Conservation (phyloP, 768 basidiomycete genomes). For the Paxillus involutus region DNA sequence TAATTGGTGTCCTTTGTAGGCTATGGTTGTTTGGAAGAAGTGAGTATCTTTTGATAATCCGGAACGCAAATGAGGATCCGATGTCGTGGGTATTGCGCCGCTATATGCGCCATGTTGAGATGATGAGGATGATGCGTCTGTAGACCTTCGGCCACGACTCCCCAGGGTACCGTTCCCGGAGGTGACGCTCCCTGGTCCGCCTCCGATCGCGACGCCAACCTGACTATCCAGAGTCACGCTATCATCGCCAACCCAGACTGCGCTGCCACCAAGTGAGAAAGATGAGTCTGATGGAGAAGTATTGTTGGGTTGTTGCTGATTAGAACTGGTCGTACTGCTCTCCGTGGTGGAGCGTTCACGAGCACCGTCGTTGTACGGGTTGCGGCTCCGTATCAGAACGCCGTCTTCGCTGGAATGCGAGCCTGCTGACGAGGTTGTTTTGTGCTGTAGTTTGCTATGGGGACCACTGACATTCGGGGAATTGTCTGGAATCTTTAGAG, state of each 20-base stretch:
- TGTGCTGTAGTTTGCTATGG: conserved; percentile 39
- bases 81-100: conserved; percentile 39
- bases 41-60: conserved; percentile 84
- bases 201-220: conserved; percentile 39
- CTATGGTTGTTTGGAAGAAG: conserved; percentile 84
- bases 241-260: conserved; percentile 84
- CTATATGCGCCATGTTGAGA: conserved; percentile 47
- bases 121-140: conserved; percentile 67
- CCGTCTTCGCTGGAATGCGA: conserved; percentile 75
- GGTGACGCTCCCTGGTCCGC: conserved; percentile 43
- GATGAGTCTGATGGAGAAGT: conserved; percentile 71
- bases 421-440: conserved; percentile 52
- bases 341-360: conserved; percentile 42
- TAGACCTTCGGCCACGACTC: conserved; percentile 59
- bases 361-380: conserved; percentile 26
- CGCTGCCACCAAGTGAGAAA: conserved; percentile 76
- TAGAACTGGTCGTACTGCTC: conserved; percentile 33
- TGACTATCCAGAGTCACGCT: conserved; percentile 49
- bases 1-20: conserved; percentile 78
- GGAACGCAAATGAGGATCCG: conserved; percentile 48
- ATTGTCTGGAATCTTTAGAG: conserved; percentile 19
- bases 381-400: conserved; percentile 43
- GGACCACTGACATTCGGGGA: not conserved
- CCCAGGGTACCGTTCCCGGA: conserved; percentile 44
- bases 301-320: conserved; percentile 32